These are phyloP conservation scores for Cystofilobasidium bisporidii DNA, from an alignment of 768 basidiomycete genomes.

Conservation along the genomic window DNA sequence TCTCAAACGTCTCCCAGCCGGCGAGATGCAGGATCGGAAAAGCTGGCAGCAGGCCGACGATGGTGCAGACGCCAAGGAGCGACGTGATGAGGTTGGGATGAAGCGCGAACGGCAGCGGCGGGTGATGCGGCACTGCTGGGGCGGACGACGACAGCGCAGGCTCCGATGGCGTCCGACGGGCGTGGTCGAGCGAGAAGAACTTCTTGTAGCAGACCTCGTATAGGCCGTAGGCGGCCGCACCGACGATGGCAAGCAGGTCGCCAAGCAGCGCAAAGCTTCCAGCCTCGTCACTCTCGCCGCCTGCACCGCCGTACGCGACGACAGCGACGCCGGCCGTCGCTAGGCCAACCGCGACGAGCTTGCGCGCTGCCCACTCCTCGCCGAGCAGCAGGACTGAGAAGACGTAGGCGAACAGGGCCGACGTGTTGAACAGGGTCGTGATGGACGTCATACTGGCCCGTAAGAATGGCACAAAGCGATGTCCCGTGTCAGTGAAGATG, in stretches of 20 bases:
- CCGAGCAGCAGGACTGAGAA: conserved; percentile 16
- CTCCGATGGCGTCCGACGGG: neutral
- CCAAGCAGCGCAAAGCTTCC: neutral
- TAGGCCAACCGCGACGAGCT: neutral
- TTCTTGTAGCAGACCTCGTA: conserved; percentile 28
- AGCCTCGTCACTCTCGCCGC: neutral
- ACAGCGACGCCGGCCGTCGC: conserved; percentile 6
- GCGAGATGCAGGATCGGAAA: conserved; percentile 14
- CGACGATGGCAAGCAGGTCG: conserved; percentile 4
- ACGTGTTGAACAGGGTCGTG: conserved; percentile 25
- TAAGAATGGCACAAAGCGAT: neutral
- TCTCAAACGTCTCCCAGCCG: conserved; percentile 11
- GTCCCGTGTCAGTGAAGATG: too few relatives aligned
- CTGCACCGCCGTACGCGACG: conserved; percentile 10
- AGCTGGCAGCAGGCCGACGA: conserved; percentile 9
- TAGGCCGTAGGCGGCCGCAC: conserved; percentile 11
- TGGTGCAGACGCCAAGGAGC: conserved; percentile 8
- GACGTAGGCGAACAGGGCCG: conserved; percentile 20
- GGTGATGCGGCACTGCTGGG: neutral
- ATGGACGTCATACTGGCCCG: conserved; percentile 15
- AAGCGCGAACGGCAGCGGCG: conserved; percentile 17
- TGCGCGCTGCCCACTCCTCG: conserved; percentile 10
- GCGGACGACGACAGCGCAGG: neutral
- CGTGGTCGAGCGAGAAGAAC: conserved; percentile 10
- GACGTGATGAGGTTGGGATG: conserved; percentile 22